Base-by-base conservation (phyloP, 2,329 filamentous ascomycete genomes). In the Tothia fuscella region DNA sequence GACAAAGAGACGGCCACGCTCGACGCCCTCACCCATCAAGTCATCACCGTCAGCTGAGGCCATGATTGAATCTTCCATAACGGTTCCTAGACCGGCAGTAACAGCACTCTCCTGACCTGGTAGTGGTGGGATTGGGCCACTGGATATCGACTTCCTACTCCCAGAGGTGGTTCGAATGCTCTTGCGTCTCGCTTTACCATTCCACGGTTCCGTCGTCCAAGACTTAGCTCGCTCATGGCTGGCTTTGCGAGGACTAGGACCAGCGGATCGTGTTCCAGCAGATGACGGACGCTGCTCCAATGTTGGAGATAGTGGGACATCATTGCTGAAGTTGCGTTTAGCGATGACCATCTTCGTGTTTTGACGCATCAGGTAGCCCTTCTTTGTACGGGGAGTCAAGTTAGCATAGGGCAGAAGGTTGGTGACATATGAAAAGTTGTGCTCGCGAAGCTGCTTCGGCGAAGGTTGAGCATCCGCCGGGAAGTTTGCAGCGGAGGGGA, bases 151-250 rank as follows among this genome's bases (percentile, higher is more conserved):
- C 25, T 34, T 20, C 16, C 76, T 63, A 51, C 70, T 71, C n/a
- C 65, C 68, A 22, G 71, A 72, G 12, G 71, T 64, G 38, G 70
- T 66, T 47, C 76, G 70, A 39, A 77, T 67, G 53, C 76, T 80
- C 51, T 75, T 72, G 49, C 81, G 76, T 43, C 87, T 76, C 33
- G 71, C 62, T 60, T 87, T 83, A 46, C 80, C 77, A 62, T 93
- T 94, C 91, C 91, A 98, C 13, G 91, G 91, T 63, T 96, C 91
- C 4, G 93, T 91, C 12, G 86, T 91, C 83, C 91, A 94, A 2
- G 87, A 93, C 59, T 93, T 84, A 25, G 61, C 58, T 21, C 61
- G 59, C 48, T 69, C 66, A 31, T 86, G 84, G 35, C 86, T 87
- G 4, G 76, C 69, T 53, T 85, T 78, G 55, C 93, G 84, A 22